These are phyloP conservation scores for Puya raimondii DNA, from an alignment of 176 grass and related monocot species.

Conservation along the genomic window DNA sequence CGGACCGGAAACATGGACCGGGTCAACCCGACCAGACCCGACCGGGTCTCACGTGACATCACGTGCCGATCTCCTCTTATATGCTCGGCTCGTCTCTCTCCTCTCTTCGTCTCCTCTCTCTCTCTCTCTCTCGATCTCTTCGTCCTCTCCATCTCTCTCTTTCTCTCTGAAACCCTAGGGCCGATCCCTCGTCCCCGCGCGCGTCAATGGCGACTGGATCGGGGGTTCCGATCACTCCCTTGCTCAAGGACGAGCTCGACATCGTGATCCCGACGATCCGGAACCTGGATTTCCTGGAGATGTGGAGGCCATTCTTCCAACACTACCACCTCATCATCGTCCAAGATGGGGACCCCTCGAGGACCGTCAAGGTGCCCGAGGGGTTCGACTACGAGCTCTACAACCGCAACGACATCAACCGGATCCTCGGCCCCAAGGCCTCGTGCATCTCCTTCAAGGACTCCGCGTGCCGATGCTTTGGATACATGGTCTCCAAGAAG, in stretches of 20 bases:
- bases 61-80: neutral
- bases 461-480: slow-evolving; percentile 42
- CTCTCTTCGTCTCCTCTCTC: neutral
- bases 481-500: no score
- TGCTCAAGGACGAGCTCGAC: slow-evolving; percentile 5
- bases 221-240: no score
- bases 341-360: slow-evolving; percentile 70
- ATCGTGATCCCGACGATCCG: slow-evolving; percentile 76
- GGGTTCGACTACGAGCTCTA: slow-evolving; percentile 98
- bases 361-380: slow-evolving; percentile 62
- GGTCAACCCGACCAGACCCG: neutral
- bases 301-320: slow-evolving; percentile 88
- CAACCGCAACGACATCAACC: slow-evolving; percentile 98
- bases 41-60: slow-evolving; percentile 21
- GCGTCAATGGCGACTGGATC: no score
- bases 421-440: slow-evolving; percentile 88
- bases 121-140: no score
- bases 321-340: slow-evolving; percentile 90
- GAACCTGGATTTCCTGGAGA: slow-evolving; percentile 86
- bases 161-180: no score
- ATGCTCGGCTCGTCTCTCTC: neutral
- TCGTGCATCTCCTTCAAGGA: slow-evolving; percentile 97
- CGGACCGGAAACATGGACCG: no score
- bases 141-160: neutral
- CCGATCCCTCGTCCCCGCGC: no score